Conservation (phyloP, 2,329 filamentous ascomycete species). For the Monilinia fructicola region DNA sequence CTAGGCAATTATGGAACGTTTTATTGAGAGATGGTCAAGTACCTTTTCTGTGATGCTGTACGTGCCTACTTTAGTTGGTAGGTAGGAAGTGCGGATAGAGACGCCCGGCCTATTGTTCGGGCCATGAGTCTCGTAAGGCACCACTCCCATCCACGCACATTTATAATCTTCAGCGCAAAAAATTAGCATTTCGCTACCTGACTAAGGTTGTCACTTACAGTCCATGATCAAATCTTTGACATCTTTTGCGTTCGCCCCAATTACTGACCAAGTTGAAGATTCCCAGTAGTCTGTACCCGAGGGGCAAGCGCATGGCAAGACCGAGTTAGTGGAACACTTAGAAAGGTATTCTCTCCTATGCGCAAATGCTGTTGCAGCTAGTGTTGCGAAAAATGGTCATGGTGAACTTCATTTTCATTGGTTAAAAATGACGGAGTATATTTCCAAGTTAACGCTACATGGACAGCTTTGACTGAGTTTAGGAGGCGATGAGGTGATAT, state of each 20-base stretch:
- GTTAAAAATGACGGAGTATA: not conserved
- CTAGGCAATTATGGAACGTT: not conserved
- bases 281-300: constrained; percentile 12
- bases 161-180: not conserved
- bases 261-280: constrained; percentile 15
- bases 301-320: constrained; percentile 4
- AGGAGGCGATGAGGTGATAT: constrained; percentile 3
- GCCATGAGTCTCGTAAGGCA: constrained; percentile 8
- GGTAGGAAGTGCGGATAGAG: constrained; percentile 8
- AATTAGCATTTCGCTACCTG: not conserved
- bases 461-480: not conserved
- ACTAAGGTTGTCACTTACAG: not conserved
- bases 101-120: constrained; percentile 9
- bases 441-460: not conserved
- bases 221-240: constrained; percentile 18
- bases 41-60: constrained; percentile 16
- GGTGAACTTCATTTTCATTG: constrained; percentile 4
- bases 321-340: constrained; percentile 3
- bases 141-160: not conserved
- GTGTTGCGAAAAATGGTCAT: not conserved
- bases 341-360: not conserved
- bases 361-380: not conserved
- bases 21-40: not conserved
- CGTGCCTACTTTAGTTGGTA: constrained; percentile 13
- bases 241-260: constrained; percentile 6